Base-by-base conservation (phyloP, 148 eudicot genomes). In the Fallopia convolvulus region DNA sequence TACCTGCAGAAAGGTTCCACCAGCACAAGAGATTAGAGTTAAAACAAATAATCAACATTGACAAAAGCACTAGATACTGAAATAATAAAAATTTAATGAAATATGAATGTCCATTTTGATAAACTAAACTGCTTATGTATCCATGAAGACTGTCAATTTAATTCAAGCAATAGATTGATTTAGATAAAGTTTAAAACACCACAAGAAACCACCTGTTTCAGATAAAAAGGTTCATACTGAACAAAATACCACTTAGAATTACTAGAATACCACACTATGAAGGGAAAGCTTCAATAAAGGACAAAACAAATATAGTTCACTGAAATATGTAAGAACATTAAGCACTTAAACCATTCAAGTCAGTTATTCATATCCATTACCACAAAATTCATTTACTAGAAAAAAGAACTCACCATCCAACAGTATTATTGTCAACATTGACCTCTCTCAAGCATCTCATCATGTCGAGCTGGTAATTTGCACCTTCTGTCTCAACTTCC, bases 371-470 rank as follows among this genome's bases (percentile, higher is more conserved):
- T 11, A 26, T 5, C 15, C 72, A 68, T 36, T 33, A 68, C 72
- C 72, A 68, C 42, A 68, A 68, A 15, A 33, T 0, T 17, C 20
- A 68, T 3, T 68, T 36, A 14, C 12, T 26, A 26, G 30, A 1
- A 26, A 68, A 36, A 68, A 68, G 42, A 36, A 68, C 97, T 81
- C 76, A 95, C 99, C 99, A 95, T 84, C 99, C 97, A 78, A 95
- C 99, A 66, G 99, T 95, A 81, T 95, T 95, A 76, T 95, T 93
- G 89, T 95, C 99, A 40, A 95, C 99, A 78, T 95, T 95, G 80
- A 95, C 99, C 84, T 95, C 98, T 82, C 99, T 88, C 83, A 95
- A 83, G 83, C 99, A 95, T 85, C 99, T 93, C 99, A 95, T 95
- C 98, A 95, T 95, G 79, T 95, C 97, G 70, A 95, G 99, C 79